These are phyloP conservation scores for Apophysomyces elegans DNA, from an alignment of 371 early-diverging fungal species.

Conservation along the genomic window DNA sequence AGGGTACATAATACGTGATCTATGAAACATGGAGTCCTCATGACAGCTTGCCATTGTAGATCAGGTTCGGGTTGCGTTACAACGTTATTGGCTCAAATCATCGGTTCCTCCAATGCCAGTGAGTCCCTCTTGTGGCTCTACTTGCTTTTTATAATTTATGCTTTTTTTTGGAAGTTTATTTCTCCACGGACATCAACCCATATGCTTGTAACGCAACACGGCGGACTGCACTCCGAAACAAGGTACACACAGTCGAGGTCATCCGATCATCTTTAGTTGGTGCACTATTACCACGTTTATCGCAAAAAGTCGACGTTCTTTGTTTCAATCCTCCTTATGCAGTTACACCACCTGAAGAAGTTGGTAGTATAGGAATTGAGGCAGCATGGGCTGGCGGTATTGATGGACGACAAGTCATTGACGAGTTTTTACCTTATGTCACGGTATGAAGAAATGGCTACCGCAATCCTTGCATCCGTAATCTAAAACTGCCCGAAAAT, in stretches of 20 bases:
- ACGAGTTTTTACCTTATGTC: constrained; percentile 77
- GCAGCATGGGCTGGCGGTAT: constrained; percentile 96
- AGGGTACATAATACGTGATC: constrained; percentile 55
- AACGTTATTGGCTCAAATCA: constrained; percentile 70
- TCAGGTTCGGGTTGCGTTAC: constrained; percentile 90
- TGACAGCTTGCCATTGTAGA: constrained; percentile 36
- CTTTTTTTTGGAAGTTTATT: constrained; percentile 30
- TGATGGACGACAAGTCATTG: constrained; percentile 91
- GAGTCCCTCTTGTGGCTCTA: constrained; percentile 9
- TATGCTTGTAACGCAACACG: constrained; percentile 70
- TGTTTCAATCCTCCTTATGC: constrained; percentile 96
- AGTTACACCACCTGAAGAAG: constrained; percentile 76
- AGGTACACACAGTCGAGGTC: constrained; percentile 56
- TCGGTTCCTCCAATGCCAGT: constrained; percentile 52
- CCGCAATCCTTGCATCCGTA: not conserved
- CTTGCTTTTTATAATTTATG: not conserved
- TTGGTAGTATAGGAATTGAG: constrained; percentile 75
- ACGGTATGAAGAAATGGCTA: constrained; percentile 38
- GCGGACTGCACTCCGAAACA: constrained; percentile 65
- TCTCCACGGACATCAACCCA: constrained; percentile 88
- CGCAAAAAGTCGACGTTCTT: constrained; percentile 73
- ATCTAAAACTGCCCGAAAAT: not conserved
- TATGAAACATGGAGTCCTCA: not conserved
- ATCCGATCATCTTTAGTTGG: constrained; percentile 62
- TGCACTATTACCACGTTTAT: constrained; percentile 60